phyloP scores from a whole-genome alignment of 768 basidiomycete genomes.

The Lepiota venenata region DNA sequence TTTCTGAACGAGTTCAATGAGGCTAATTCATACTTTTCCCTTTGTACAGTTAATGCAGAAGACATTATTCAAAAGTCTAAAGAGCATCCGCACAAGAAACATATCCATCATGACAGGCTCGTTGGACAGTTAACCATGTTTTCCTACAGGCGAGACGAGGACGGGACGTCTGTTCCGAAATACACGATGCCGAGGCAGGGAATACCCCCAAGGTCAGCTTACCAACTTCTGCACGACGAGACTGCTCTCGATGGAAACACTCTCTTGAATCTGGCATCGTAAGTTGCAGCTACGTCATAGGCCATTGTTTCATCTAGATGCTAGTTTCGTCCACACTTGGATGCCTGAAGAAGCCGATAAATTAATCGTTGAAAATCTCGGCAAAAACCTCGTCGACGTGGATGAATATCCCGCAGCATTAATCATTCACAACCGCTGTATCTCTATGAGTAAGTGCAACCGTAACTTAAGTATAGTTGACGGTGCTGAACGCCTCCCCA shows the following conservation, averaged over 20 bases:
- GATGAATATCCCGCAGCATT: conserved; percentile 63
- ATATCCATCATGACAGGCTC: conserved; percentile 22
- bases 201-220: conserved; percentile 41
- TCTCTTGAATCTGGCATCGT: conserved; percentile 62
- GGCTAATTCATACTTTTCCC: background rate
- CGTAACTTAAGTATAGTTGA: background rate
- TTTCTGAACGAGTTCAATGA: too few species aligned
- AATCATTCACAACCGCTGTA: conserved; percentile 49
- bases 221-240: conserved; percentile 54
- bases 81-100: conserved; percentile 37
- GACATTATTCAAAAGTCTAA: conserved; percentile 40
- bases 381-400: conserved; percentile 64
- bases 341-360: conserved; percentile 52
- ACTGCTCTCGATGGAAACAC: conserved; percentile 55
- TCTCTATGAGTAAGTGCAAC: conserved; percentile 46
- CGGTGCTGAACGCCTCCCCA: conserved; percentile 15
- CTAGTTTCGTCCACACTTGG: conserved; percentile 53
- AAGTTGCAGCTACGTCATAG: conserved; percentile 24
- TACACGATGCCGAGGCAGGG: conserved; percentile 43
- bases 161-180: conserved; percentile 38
- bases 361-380: conserved; percentile 60
- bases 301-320: too few species aligned
- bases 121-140: conserved; percentile 21
- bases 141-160: conserved; percentile 38
- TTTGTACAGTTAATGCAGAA: conserved; percentile 41